phyloP scores from a whole-genome alignment of 768 basidiomycete genomes.

The Mrakia gelida region DNA sequence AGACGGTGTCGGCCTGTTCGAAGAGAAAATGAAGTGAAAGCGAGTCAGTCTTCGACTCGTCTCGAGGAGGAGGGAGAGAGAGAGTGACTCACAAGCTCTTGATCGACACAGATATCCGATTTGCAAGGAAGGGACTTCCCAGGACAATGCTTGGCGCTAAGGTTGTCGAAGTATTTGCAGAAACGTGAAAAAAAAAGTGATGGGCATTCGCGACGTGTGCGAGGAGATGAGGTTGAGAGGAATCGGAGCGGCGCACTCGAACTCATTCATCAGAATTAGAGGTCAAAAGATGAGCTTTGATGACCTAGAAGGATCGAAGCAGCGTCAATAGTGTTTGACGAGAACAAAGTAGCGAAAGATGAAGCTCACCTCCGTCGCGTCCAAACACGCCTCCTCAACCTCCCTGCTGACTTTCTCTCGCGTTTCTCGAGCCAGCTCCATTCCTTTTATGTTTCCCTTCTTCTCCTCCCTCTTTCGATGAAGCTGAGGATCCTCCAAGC shows the following conservation, averaged over 20 bases:
- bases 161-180: neutral
- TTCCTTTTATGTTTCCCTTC: no score
- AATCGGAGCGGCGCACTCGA: no score
- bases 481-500: no score
- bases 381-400: no score
- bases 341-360: no score
- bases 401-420: no score
- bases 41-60: neutral
- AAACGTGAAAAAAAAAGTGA: neutral
- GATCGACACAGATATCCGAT: neutral
- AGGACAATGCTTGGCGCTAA: neutral
- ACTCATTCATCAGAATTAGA: neutral
- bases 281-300: no score
- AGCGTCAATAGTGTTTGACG: no score
- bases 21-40: neutral
- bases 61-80: neutral
- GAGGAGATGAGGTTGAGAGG: neutral
- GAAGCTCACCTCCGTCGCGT: no score
- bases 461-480: no score
- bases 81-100: neutral
- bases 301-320: no score
- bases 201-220: neutral
- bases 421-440: no score
- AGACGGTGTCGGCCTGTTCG: neutral
- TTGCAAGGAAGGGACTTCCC: neutral